Percentiles rank a stretch among this genome's conserved stretches.
These are phyloP conservation scores for Mycothermus thermophilus DNA, from an alignment of 495 filamentous ascomycete genomes.

Conservation along the genomic window DNA sequence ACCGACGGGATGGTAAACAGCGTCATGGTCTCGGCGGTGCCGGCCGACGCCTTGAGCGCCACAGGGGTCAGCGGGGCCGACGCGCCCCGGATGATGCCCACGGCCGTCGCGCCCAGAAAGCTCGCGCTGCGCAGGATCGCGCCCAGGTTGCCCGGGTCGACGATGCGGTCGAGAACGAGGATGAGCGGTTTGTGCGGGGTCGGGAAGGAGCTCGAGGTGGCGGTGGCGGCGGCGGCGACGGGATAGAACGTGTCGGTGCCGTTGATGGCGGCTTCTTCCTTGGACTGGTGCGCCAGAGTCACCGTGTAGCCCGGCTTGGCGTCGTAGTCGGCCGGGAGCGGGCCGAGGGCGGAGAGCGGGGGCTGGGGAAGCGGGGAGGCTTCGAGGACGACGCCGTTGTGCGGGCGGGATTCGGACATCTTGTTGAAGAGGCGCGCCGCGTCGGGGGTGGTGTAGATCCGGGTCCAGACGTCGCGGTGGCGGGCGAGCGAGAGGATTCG, in stretches of 20 bases:
- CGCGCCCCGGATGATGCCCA: conserved; percentile 50
- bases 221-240: conserved; percentile 43
- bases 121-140: conserved; percentile 74
- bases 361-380: conserved; percentile 65
- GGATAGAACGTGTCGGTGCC: conserved; percentile 31
- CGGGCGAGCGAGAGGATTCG: conserved; percentile 49
- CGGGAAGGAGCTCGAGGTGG: conserved; percentile 32
- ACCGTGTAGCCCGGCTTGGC: conserved; percentile 39
- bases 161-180: conserved; percentile 67
- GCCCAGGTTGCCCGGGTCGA: conserved; percentile 82
- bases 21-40: conserved; percentile 66
- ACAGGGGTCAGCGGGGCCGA: conserved; percentile 61
- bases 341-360: conserved; percentile 48
- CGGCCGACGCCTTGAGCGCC: conserved; percentile 73
- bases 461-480: conserved; percentile 37
- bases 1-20: conserved; percentile 53
- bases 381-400: conserved; percentile 86
- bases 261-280: conserved; percentile 59
- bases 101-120: conserved; percentile 70
- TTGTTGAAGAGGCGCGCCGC: conserved; percentile 60
- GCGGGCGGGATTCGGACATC: conserved; percentile 68
- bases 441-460: conserved; percentile 33
- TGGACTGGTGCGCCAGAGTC: conserved; percentile 49
- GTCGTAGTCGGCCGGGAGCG: conserved; percentile 25
- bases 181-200: conserved; percentile 58